Evolutionary conservation across 2,329 filamentous ascomycete genomes (phyloP), one percentile per base, ranked within the genome.

Genomic region (Scopulariopsis brevicaulis): DNA sequence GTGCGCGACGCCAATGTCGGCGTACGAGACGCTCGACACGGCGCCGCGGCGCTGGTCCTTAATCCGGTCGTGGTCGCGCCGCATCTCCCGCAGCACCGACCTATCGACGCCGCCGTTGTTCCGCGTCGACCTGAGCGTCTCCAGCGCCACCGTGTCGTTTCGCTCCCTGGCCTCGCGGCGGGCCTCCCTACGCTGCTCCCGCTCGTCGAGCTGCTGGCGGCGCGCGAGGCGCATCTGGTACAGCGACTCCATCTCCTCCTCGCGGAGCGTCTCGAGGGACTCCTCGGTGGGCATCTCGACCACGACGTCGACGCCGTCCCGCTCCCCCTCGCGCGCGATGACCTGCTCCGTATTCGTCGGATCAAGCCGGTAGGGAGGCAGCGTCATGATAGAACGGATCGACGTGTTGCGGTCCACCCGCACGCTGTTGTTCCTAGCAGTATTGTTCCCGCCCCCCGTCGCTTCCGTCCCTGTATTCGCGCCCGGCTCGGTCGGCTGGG

Each of bases 221-320:
- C 94, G 82, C 20, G 89, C 84, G 14, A 89, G 68, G 14, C 94
- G 86, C 60, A 97, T 93, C 69, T 96, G 90, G 69, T 96, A 97
- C 48, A 97, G 72, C 0, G 89, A 83, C 61, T 94, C 89, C 94
- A 97, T 97, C 70, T 96, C 90, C 32, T 90, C 83, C 62, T 97
- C 91, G 14, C 94, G 81, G 57, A 90, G 75, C 1, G 74, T 72
- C 68, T 96, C 90, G 63, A 95, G 84, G 57, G 91, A 87, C 56
- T 96, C 89, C 10, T 77, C 80, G 0, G 87, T 90, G 0, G 92
- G 92, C 63, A 89, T 83, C 69, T 96, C 92, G 14, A 97, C 74
- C 0, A 99, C 91, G 4, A 89, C 82, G 65, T 99, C 94, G 64
- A 99, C 90, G 8, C 94, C 94, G 57, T 81, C 93, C 60, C 94